Evolutionary conservation across 2,329 filamentous ascomycete genomes (phyloP).

Genomic region (Venturia nashicola): DNA sequence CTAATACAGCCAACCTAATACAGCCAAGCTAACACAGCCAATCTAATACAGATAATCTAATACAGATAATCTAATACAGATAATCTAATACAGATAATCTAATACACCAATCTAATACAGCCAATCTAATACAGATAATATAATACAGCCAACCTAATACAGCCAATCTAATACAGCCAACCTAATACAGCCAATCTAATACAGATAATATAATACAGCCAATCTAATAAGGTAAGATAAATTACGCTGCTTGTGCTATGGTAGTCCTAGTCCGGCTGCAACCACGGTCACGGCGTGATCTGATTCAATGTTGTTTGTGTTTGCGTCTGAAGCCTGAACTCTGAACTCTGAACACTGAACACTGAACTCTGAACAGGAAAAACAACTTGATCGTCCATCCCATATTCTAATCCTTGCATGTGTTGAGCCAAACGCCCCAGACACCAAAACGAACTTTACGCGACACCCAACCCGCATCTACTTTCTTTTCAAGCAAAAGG

Average conservation of each 20-base stretch:
- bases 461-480: background rate
- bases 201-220: too few relatives aligned
- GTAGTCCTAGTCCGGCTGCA: background rate
- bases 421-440: background rate
- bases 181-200: too few relatives aligned
- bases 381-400: background rate
- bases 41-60: too few relatives aligned
- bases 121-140: too few relatives aligned
- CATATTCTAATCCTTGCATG: background rate
- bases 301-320: background rate
- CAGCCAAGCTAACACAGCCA: too few relatives aligned
- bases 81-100: too few relatives aligned
- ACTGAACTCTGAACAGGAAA: background rate
- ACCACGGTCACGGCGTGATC: background rate
- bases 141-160: too few relatives aligned
- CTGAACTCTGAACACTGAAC: too few relatives aligned
- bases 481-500: background rate
- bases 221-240: background rate
- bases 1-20: too few relatives aligned
- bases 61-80: too few relatives aligned
- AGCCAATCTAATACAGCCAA: too few relatives aligned
- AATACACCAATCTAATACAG: too few relatives aligned
- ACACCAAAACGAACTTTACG: background rate
- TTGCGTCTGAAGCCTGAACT: background rate
- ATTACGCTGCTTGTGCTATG: background rate